Conservation (phyloP, 495 filamentous ascomycete species). For the Sporormia fimetaria region DNA sequence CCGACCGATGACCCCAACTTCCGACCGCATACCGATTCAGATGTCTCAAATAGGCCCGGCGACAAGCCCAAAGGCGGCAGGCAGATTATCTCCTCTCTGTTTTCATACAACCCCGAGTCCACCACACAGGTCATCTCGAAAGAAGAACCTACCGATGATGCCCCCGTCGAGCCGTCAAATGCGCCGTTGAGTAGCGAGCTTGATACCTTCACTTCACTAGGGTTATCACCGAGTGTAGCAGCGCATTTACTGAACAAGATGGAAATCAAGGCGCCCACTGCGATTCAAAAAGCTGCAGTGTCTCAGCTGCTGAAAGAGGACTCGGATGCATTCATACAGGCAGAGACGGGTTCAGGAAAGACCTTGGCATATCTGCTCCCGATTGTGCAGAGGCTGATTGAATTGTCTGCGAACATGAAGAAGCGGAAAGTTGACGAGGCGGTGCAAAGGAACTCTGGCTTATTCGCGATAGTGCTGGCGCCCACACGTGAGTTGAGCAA, state of each 20-base stretch:
- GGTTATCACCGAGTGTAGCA: conserved; percentile 64
- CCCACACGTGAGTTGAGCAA: conserved; percentile 89
- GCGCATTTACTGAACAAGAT: conserved; percentile 77
- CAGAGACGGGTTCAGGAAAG: conserved; percentile 94
- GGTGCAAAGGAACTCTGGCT: conserved; percentile 67
- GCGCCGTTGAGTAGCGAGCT: conserved; percentile 79
- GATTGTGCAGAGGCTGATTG: conserved; percentile 77
- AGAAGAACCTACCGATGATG: conserved; percentile 32
- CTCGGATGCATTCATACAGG: conserved; percentile 89
- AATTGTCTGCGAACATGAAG: conserved; percentile 44
- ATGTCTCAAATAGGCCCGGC: conserved; percentile 10
- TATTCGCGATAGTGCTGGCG: conserved; percentile 85
- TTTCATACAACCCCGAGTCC: conserved; percentile 71
- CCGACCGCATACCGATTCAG: conserved; percentile 6
- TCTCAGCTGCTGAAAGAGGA: conserved; percentile 67
- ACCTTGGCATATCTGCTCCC: conserved; percentile 88
- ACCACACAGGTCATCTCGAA: conserved; percentile 24
- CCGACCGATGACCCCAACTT: conserved; percentile 1
- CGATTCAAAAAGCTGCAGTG: conserved; percentile 83
- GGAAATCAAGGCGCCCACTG: conserved; percentile 79
- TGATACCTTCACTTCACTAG: conserved; percentile 71
- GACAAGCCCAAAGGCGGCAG: conserved; percentile 22
- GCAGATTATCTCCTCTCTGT: conserved; percentile 77
- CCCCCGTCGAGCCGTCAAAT: conserved; percentile 70
- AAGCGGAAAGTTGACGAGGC: conserved; percentile 35